phyloP scores from a whole-genome alignment of 1,139 yeast species.

The Saccharomyces hybrid region DNA sequence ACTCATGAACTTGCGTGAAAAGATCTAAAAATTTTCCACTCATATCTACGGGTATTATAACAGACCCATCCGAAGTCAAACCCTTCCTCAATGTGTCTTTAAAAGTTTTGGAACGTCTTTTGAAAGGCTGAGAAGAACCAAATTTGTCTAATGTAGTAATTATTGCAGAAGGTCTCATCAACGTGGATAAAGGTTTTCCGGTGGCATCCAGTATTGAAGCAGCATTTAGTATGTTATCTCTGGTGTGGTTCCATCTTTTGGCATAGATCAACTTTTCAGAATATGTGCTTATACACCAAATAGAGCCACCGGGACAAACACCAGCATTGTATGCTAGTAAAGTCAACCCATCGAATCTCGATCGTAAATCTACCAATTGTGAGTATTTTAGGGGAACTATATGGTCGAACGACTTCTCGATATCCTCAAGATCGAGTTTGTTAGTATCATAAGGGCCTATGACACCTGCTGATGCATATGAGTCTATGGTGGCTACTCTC shows the following conservation, averaged over 20 bases:
- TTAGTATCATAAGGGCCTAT: conserved; percentile 66
- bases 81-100: conserved; percentile 56
- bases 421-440: conserved; percentile 58
- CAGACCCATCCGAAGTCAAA: conserved; percentile 52
- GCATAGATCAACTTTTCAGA: conserved; percentile 80
- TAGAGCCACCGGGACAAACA: conserved; percentile 79
- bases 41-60: conserved; percentile 74
- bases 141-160: conserved; percentile 57
- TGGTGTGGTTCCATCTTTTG: conserved; percentile 92
- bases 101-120: conserved; percentile 56
- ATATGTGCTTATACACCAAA: conserved; percentile 68
- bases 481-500: conserved; percentile 73
- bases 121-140: conserved; percentile 61
- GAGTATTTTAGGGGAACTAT: conserved; percentile 66
- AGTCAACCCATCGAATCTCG: conserved; percentile 51
- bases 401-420: conserved; percentile 71
- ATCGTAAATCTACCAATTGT: conserved; percentile 57
- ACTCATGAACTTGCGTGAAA: conserved; percentile 56
- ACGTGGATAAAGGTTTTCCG: conserved; percentile 52
- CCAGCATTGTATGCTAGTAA: conserved; percentile 89
- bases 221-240: conserved; percentile 73
- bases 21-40: conserved; percentile 79
- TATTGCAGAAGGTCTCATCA: conserved; percentile 75
- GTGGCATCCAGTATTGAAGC: conserved; percentile 58
- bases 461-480: conserved; percentile 62